These are phyloP conservation scores for Musa balbisiana DNA, from an alignment of 202 grass and related monocot genomes.

Conservation along the genomic window DNA sequence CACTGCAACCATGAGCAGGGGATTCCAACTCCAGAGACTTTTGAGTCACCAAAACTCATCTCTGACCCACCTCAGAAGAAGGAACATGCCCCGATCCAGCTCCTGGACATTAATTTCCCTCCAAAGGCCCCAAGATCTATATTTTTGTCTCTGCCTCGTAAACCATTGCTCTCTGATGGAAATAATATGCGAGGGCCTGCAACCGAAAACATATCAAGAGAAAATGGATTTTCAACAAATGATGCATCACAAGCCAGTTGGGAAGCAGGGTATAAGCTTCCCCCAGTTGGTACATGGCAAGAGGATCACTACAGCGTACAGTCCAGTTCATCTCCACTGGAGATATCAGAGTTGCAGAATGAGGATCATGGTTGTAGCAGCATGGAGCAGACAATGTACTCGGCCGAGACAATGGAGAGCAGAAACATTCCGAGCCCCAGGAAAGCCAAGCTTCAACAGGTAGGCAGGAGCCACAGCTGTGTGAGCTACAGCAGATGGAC, in stretches of 20 bases:
- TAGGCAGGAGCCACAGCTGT: conserved; percentile 79
- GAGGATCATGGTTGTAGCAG: conserved; percentile 44
- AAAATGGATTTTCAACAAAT: conserved; percentile 31
- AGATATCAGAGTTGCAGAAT: conserved; percentile 32
- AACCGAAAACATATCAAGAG: conserved; percentile 43
- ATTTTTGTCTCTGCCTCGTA: conserved; percentile 61
- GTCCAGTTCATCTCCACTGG: conserved; percentile 52
- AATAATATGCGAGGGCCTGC: conserved; percentile 36
- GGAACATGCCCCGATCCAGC: conserved; percentile 33
- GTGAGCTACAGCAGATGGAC: conserved; percentile 61
- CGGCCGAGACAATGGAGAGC: conserved; percentile 95
- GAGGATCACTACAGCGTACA: conserved; percentile 46
- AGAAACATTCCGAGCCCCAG: conserved; percentile 65
- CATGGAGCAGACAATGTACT: conserved; percentile 89
- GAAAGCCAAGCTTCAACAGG: conserved; percentile 37
- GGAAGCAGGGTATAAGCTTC: conserved; percentile 33
- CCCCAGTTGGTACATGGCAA: conserved; percentile 15
- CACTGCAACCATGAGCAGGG: conserved; percentile 52
- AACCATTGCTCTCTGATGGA: conserved; percentile 83
- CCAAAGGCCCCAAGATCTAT: conserved; percentile 65
- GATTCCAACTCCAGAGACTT: conserved; percentile 52
- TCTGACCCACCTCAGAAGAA: conserved; percentile 37
- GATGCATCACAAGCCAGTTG: conserved; percentile 41
- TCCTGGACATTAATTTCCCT: conserved; percentile 54
- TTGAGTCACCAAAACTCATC: conserved; percentile 47